Percentiles rank a stretch among this genome's conserved stretches.
phyloP scores from a whole-genome alignment of 1,284 basidiomycete species.

The Naganishia liquefaciens region DNA sequence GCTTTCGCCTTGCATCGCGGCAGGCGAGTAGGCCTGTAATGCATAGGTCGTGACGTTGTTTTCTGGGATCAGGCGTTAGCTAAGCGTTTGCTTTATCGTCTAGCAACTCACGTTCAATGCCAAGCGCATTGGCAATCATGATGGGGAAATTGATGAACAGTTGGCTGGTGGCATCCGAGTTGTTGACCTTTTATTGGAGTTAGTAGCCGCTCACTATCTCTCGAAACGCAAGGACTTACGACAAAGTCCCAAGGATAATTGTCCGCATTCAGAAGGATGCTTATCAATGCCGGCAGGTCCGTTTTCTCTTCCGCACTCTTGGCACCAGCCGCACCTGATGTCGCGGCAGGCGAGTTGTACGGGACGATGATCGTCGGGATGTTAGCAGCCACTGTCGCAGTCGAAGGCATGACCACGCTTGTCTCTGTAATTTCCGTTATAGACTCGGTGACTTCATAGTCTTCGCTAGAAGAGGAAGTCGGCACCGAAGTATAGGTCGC shows the following conservation, averaged over 20 bases:
- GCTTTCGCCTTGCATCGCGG: constrained; percentile 45
- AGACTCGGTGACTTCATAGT: background rate
- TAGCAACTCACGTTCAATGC: constrained; percentile 39
- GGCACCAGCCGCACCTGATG: constrained; percentile 37
- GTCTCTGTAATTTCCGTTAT: constrained; percentile 30
- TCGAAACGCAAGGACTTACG: constrained; percentile 31
- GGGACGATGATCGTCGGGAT: constrained; percentile 52
- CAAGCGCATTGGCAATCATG: constrained; percentile 47
- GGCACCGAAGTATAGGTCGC: constrained; percentile 34
- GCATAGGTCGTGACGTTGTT: constrained; percentile 49
- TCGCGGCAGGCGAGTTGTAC: constrained; percentile 41
- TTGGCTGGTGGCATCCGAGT: constrained; percentile 51
- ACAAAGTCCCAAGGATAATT: constrained; percentile 53
- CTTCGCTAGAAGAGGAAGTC: constrained; percentile 11
- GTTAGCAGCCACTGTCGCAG: constrained; percentile 47
- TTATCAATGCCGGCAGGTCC: constrained; percentile 40
- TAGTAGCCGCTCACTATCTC: background rate
- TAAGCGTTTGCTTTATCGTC: background rate
- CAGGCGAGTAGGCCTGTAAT: constrained; percentile 53
- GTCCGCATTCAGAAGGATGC: constrained; percentile 46
- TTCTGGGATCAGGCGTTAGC: constrained; percentile 32
- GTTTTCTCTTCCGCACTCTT: constrained; percentile 41
- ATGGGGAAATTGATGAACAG: constrained; percentile 52
- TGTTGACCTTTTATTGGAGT: constrained; percentile 38
- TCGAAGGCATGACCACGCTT: constrained; percentile 39